Evolutionary conservation across 1,284 basidiomycete species (phyloP), one percentile per base, ranked within the genome.

Genomic region (Fomitopsis pinicola): DNA sequence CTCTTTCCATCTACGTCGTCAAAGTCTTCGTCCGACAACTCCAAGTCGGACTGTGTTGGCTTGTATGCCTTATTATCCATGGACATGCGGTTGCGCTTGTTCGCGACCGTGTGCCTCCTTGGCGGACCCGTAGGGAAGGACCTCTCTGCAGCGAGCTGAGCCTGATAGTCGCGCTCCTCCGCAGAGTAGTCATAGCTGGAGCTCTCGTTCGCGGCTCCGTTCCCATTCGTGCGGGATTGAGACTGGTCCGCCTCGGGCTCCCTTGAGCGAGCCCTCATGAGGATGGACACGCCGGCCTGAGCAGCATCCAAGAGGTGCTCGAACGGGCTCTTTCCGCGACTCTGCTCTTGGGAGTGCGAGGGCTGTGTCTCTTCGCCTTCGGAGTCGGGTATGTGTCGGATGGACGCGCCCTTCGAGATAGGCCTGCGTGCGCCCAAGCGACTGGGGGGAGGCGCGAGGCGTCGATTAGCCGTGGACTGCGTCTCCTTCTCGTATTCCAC

Each of bases 61-160:
- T 82, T 82, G 69, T 92, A 93, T 0, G 90, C 89, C 69, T 88
- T 89, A 73, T 92, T 91, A 71, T 92, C 91, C 42, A 75, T 68
- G 0, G 89, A 88, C 63, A 92, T 89, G 35, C 85, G 82, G 64
- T 80, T 81, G 36, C 85, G 82, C 69, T 79, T 82, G 59, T 80
- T 77, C 6, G 72, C 70, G 1, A 75, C 71, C 53, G 69, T 68
- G 64, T 68, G 42, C 19, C 55, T 45, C 33, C 59, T 63, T 64
- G 72, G 60, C 66, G 64, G 38, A 63, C 64, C 6, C 28, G 14
- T 19, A 9, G 52, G 52, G 6, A 61, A 50, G 3, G 73, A 62
- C 62, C 72, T 78, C 64, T 78, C 74, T 53, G 74, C 68, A 42
- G 75, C 71, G 4, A 17, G 64, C 57, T 8, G 63, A 35, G 57